Evolutionary conservation across 805 yeast genomes (phyloP), one percentile per base, ranked within the genome.

Genomic region (Metschnikowia cubensis): DNA sequence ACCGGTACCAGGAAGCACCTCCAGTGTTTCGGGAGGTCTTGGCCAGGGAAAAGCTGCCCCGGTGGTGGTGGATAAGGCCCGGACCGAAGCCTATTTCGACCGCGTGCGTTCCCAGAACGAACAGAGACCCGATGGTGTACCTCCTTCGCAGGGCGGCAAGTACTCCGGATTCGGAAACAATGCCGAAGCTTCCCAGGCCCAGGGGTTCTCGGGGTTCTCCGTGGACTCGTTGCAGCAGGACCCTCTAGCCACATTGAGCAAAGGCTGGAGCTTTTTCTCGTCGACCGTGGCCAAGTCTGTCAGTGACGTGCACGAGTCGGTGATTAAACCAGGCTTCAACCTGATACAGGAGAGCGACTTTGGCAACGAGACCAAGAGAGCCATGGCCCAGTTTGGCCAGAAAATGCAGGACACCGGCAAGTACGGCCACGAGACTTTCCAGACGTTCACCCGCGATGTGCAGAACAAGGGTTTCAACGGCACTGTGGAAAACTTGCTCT

Each of bases 371-470:
- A 94, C 98, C 4, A 83, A 80, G 55, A 81, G 89, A 58, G 98
- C 98, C n/a, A 88, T 96, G 80, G 85, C 89, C 51, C 97, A 94
- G 73, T 94, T 92, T 71, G 97, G 97, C 43, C 96, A 88, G 64
- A 89, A 84, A 63, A 87, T 92, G 72, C 96, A 87, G 65, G 95
- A 90, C 58, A 89, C 97, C 0, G 87, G 95, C 33, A 79, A 75
- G 52, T 82, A 81, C 57, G 88, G 96, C 25, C 83, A 82, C 48
- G 85, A 84, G 55, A 83, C 85, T n/a, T 77, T 81, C 60, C 77
- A 75, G 53, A 72, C 74, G 15, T 82, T 83, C 62, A 83, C 89
- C 37, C 53, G 63, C 35, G 70, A 76, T 64, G 57, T 70, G 29
- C 70, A 68, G 65, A 68, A 57, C 54, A 74, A 62, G 49, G 74